Evolutionary conservation across 2,329 filamentous ascomycete species (phyloP), one percentile per base, ranked within the genome.

Genomic region (Pseudogymnoascus sp.): DNA sequence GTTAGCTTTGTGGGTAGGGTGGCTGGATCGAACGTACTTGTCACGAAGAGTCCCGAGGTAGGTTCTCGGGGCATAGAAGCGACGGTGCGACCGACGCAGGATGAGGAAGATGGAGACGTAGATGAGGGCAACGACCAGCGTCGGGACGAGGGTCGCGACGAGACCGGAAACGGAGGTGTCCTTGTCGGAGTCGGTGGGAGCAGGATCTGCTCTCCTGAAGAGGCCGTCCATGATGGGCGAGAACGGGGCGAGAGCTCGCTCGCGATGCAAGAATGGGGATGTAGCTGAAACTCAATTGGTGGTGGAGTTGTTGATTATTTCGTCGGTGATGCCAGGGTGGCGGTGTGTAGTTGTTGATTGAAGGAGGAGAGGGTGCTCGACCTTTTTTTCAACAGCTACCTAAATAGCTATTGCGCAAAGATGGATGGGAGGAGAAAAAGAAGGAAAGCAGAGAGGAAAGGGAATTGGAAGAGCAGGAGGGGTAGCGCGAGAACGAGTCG

Each of bases 11-110:
- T 26, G 23, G 23, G 23, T 26, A 26, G 23, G 23, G 23, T 26
- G 5, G 23, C 23, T 6, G 3, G 23, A 26, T 26, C 23, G 5
- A 63, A 69, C 63, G 58, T 66, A 70, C 69, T 74, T 71, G 38
- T 80, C 74, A 12, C 79, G 77, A 65, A 87, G 70, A 14, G 78
- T 75, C 2, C 80, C 79, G 39, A 83, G 73, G 67, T 82, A 83
- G 21, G 81, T 83, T 72, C 81, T 75, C 10, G 81, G 81, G 63
- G 80, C 78, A 72, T 84, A 84, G 67, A 77, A 78, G 63, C 81
- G 74, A 61, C 74, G 77, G 60, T 82, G 73, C 2, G 72, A 77
- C 62, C 72, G 74, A 63, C 81, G 79, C 64, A 84, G 71, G 59
- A 82, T 70, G 49, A 83, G 66, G 70, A 84, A 84, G 60, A 73